Conservation (phyloP, 495 filamentous ascomycete species). For the Halenospora varia region DNA sequence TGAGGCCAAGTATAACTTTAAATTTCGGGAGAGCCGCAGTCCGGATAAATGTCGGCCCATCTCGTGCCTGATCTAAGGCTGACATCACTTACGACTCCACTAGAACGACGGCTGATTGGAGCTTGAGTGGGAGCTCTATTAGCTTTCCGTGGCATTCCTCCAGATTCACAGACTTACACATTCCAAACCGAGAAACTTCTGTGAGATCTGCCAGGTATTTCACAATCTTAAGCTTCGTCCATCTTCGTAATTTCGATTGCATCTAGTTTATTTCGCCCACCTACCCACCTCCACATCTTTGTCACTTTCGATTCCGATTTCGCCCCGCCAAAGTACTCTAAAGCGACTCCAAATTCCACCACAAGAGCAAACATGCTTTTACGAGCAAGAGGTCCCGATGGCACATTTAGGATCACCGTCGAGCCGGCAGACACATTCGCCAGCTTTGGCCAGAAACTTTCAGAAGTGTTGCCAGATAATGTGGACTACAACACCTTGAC, state of each 20-base stretch:
- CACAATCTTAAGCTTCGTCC: background rate
- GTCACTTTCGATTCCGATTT: conserved; percentile 1
- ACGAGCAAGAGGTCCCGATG: conserved; percentile 64
- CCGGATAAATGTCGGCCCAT: conserved; percentile 2
- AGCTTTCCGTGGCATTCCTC: conserved; percentile 1
- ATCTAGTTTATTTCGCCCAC: background rate
- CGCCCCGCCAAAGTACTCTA: conserved; percentile 5
- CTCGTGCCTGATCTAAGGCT: background rate
- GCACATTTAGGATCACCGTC: conserved; percentile 62
- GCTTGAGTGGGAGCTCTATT: background rate
- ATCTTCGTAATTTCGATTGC: background rate
- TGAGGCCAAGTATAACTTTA: conserved; percentile 7
- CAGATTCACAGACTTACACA: background rate
- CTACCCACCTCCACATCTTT: background rate
- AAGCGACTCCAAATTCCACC: conserved; percentile 1
- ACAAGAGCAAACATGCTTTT: conserved; percentile 53
- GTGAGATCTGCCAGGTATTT: background rate
- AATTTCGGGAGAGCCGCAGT: background rate
- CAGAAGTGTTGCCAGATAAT: conserved; percentile 32
- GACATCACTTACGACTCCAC: background rate
- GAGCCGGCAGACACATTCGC: conserved; percentile 53
- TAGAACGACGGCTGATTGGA: background rate
- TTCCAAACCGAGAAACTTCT: too few species aligned
- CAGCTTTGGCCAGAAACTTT: conserved; percentile 42
- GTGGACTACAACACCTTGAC: conserved; percentile 70